These are phyloP conservation scores for Zygoascus flipseniorum DNA, from an alignment of 805 yeast genomes.

Conservation along the genomic window DNA sequence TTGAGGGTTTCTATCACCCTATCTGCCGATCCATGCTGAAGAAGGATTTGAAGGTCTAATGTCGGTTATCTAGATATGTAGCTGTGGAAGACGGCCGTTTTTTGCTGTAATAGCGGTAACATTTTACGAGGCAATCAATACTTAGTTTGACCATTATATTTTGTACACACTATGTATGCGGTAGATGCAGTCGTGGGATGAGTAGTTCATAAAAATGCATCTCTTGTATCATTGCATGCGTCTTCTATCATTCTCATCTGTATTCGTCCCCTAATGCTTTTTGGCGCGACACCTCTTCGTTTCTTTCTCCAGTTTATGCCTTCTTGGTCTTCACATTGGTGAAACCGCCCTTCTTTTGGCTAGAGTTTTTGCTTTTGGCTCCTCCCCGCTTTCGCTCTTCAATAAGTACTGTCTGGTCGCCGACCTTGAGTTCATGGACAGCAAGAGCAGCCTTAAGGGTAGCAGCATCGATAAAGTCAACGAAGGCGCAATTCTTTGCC, in stretches of 20 bases:
- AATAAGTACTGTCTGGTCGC: slow-evolving; percentile 21
- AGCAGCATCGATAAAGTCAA: slow-evolving; percentile 28
- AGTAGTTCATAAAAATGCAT: neutral
- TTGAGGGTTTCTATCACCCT: slow-evolving; percentile 65
- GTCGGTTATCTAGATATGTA: neutral
- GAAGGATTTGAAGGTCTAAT: slow-evolving; percentile 47
- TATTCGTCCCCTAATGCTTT: neutral
- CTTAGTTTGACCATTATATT: neutral
- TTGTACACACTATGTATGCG: neutral
- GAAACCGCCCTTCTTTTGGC: slow-evolving; percentile 3
- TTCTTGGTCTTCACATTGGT: neutral
- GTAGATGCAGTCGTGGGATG: neutral
- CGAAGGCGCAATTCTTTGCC: slow-evolving; percentile 28
- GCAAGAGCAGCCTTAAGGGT: slow-evolving; percentile 25
- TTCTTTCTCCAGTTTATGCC: neutral
- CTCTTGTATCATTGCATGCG: neutral
- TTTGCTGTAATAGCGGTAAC: neutral
- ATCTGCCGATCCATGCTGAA: slow-evolving; percentile 75
- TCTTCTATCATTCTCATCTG: neutral
- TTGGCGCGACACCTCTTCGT: neutral
- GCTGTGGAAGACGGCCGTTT: neutral
- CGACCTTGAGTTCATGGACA: slow-evolving; percentile 25
- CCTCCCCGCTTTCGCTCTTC: slow-evolving; percentile 29
- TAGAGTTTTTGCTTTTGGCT: slow-evolving; percentile 13
- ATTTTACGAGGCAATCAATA: no score